These are phyloP conservation scores for Monascus purpureus DNA, from an alignment of 495 filamentous ascomycete species.

Conservation along the genomic window DNA sequence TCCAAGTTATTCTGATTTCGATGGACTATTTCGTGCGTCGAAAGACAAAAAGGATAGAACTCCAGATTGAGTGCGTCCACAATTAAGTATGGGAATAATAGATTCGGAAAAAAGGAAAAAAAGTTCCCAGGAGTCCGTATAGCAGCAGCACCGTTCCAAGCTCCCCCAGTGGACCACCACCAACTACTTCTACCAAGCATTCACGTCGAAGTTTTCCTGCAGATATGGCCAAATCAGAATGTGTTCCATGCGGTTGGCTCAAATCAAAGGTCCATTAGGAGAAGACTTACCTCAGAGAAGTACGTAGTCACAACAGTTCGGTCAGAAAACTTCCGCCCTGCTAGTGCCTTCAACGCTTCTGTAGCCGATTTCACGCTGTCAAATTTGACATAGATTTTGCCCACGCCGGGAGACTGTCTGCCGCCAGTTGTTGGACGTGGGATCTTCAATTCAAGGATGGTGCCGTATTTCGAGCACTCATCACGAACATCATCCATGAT, in stretches of 20 bases:
- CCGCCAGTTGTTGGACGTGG: conserved; percentile 74
- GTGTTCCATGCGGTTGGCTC: conserved; percentile 1
- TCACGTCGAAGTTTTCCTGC: conserved; percentile 68
- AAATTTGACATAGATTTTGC: conserved; percentile 95
- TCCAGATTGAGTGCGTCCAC: too few species aligned
- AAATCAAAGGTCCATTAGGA: background rate
- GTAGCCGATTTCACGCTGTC: conserved; percentile 65
- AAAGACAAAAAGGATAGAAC: too few species aligned
- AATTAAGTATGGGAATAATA: too few species aligned
- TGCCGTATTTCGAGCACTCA: conserved; percentile 84
- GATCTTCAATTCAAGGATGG: conserved; percentile 73
- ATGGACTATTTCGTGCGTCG: too few species aligned
- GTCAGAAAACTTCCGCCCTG: conserved; percentile 88
- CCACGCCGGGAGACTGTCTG: conserved; percentile 72
- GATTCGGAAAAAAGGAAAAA: too few species aligned
- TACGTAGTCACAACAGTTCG: conserved; percentile 92
- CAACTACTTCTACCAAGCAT: conserved; percentile 69
- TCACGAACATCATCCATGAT: conserved; percentile 85
- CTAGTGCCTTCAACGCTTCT: conserved; percentile 70
- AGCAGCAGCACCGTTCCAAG: too few species aligned
- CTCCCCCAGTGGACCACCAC: too few species aligned
- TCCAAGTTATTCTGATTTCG: too few species aligned
- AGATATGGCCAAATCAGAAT: conserved; percentile 2
- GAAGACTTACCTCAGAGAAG: conserved; percentile 66
- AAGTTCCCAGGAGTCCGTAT: too few species aligned